Evolutionary conservation across 441 rosid genomes (phyloP), one percentile per base, ranked within the genome.

Genomic region (Kokia cookei): DNA sequence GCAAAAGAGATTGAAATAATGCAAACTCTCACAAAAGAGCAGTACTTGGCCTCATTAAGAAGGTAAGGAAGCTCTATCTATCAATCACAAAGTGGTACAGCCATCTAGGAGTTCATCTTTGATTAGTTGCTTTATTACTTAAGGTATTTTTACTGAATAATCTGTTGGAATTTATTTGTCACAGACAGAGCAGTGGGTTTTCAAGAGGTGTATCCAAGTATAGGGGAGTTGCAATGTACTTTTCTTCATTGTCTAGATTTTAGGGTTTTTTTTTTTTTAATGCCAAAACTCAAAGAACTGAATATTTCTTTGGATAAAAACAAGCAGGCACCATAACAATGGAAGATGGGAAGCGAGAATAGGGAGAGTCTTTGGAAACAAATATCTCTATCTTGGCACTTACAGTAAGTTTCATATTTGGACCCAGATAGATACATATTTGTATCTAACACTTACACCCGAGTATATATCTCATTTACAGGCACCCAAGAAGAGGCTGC

Each of bases 131-230:
- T 50, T 50, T 50, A 50, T 15, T n/a, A 53, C 58, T 53, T 3
- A n/a, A 7, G 11, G 10, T 57, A 45, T 66, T 47, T 64, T 83
- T 6, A 58, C 24, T 17, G 60, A 58, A 68, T 60, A 58, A 66
- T 43, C 3, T 14, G 47, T 22, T 64, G 26, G 7, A 13, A 68
- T 45, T 73, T 32, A 15, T 13, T 70, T 58, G 13, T 69, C 9
- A 7, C 85, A 90, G 94, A 73, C 83, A 82, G 66, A 90, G 94
- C 80, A 90, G 92, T 70, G 94, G 94, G 7, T 88, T 90, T 68
- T 90, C 94, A 55, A 90, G 94, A 81, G 94, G 92, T 26, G 89
- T 88, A 13, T 90, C 94, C 19, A 88, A 84, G 79, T 90, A 86
- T 59, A 84, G 94, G 62, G 94, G 91, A 78, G 94, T 90, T 70